A percentile compares a stretch with the other conserved stretches of the same genome.
phyloP scores from a whole-genome alignment of 1,284 basidiomycete genomes.

The Pisolithus thermaeus region DNA sequence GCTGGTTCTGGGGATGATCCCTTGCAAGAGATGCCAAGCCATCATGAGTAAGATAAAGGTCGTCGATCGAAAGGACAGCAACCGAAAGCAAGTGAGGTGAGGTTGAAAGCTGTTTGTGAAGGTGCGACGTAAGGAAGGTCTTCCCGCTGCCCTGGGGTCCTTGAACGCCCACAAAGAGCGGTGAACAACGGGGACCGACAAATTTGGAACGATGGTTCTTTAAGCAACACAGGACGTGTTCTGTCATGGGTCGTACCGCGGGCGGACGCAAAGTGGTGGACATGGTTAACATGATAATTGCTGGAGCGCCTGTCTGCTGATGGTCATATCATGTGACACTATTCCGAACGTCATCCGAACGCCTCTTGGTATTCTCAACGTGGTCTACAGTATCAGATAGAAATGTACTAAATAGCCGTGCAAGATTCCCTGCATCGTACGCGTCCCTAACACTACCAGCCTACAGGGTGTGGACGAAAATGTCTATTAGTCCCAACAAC shows the following conservation, averaged over 20 bases:
- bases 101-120: slow-evolving; percentile 45
- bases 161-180: slow-evolving; percentile 76
- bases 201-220: slow-evolving; percentile 22
- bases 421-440: too few relatives aligned
- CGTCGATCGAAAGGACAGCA: slow-evolving; percentile 76
- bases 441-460: too few relatives aligned
- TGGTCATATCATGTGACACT: neutral
- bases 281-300: neutral
- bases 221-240: slow-evolving; percentile 40
- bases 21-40: slow-evolving; percentile 50
- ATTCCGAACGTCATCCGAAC: too few relatives aligned
- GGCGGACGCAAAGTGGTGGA: slow-evolving; percentile 8
- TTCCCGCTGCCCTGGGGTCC: slow-evolving; percentile 87
- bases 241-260: slow-evolving; percentile 35
- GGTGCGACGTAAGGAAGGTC: slow-evolving; percentile 58
- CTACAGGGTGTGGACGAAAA: too few relatives aligned
- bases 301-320: neutral
- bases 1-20: slow-evolving; percentile 50
- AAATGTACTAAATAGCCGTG: too few relatives aligned
- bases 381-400: too few relatives aligned
- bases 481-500: too few relatives aligned
- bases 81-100: slow-evolving; percentile 50
- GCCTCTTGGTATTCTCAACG: neutral
- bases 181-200: slow-evolving; percentile 23
- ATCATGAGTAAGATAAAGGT: slow-evolving; percentile 75